These are phyloP conservation scores for Colletotrichum gigasporum DNA, from an alignment of 2,329 filamentous ascomycete species.

Conservation along the genomic window DNA sequence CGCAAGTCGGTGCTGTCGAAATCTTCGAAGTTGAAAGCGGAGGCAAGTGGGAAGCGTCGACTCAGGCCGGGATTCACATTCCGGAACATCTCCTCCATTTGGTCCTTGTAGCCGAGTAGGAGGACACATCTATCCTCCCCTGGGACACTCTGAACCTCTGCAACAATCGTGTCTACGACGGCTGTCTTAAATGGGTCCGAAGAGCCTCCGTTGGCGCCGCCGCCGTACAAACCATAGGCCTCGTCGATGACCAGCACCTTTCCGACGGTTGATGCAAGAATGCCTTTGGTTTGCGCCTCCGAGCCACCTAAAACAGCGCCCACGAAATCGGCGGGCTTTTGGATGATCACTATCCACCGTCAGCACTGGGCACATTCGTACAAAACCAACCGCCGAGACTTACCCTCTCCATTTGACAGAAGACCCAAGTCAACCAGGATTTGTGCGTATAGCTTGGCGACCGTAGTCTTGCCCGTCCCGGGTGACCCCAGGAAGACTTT, in stretches of 20 bases:
- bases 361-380: neutral
- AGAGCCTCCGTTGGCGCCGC: constrained; percentile 36
- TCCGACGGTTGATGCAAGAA: constrained; percentile 71
- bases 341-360: constrained; percentile 64
- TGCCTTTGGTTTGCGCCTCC: constrained; percentile 76
- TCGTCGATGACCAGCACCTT: constrained; percentile 86
- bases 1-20: constrained; percentile 68
- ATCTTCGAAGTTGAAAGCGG: constrained; percentile 75
- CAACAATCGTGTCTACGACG: constrained; percentile 79
- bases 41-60: constrained; percentile 70
- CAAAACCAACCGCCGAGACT: constrained; percentile 12
- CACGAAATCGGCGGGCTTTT: constrained; percentile 79
- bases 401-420: constrained; percentile 73
- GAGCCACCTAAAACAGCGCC: constrained; percentile 71
- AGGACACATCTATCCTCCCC: constrained; percentile 79
- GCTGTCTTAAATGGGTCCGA: constrained; percentile 64
- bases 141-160: constrained; percentile 74
- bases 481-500: constrained; percentile 76
- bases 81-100: constrained; percentile 79
- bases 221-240: constrained; percentile 72
- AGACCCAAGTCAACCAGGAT: constrained; percentile 75
- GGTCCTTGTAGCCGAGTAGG: constrained; percentile 74
- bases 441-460: constrained; percentile 76
- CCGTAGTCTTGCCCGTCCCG: constrained; percentile 80
- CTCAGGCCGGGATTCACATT: constrained; percentile 76